Evolutionary conservation across 176 grass and related monocot genomes (phyloP).

Genomic region (Phragmites australis): DNA sequence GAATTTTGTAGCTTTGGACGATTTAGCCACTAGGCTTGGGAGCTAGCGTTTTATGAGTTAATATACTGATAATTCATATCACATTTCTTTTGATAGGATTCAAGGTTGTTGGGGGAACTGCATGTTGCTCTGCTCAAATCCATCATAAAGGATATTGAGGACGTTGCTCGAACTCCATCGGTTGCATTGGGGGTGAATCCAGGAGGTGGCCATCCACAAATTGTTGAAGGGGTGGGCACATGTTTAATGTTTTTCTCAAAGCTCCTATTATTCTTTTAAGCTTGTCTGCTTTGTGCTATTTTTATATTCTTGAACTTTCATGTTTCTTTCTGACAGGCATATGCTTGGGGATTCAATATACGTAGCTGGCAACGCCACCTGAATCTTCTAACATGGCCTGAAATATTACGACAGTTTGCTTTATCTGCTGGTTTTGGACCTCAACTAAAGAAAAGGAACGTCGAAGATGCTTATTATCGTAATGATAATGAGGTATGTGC

Average conservation of each 20-base stretch:
- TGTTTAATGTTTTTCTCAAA: slow-evolving; percentile 6
- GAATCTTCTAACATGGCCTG: slow-evolving; percentile 95
- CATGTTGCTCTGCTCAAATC: slow-evolving; percentile 87
- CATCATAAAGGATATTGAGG: slow-evolving; percentile 96
- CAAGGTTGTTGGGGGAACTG: slow-evolving; percentile 82
- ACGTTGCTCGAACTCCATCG: slow-evolving; percentile 68
- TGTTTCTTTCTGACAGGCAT: slow-evolving; percentile 62
- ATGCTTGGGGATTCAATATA: slow-evolving; percentile 97
- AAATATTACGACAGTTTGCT: slow-evolving; percentile 94
- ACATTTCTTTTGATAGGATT: slow-evolving; percentile 65
- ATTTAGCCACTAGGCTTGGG: background rate
- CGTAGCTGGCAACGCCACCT: slow-evolving; percentile 84
- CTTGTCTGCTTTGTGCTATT: slow-evolving; percentile 9
- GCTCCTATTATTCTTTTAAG: slow-evolving; percentile 15
- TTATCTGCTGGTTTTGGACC: slow-evolving; percentile 95
- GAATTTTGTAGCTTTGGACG: background rate
- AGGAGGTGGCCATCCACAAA: slow-evolving; percentile 79
- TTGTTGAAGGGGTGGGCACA: slow-evolving; percentile 81
- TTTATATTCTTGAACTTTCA: slow-evolving; percentile 18
- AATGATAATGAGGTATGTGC: slow-evolving; percentile 84
- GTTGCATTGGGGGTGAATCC: slow-evolving; percentile 70
- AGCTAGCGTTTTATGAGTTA: slow-evolving; percentile 13
- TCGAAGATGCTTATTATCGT: slow-evolving; percentile 58
- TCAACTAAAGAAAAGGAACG: slow-evolving; percentile 79
- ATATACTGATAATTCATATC: background rate